phyloP scores from a whole-genome alignment of 192 early-diverging fungal genomes.

The Jimgerdemannia lactiflua region DNA sequence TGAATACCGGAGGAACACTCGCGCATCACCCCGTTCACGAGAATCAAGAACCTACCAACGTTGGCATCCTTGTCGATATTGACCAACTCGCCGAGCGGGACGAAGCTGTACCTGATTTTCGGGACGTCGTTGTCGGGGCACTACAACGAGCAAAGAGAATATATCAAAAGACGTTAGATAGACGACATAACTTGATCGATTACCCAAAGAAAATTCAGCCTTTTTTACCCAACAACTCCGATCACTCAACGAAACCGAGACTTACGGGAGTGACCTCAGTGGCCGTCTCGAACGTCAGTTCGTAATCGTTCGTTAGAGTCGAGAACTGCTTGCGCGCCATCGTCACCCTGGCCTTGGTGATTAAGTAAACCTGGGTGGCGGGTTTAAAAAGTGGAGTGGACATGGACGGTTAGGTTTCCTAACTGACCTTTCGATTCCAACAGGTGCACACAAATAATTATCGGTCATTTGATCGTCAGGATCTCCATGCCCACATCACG shows the following conservation, averaged over 20 bases:
- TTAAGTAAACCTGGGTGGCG: conserved; percentile 60
- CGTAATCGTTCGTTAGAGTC: conserved; percentile 88
- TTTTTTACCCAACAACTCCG: too few species aligned
- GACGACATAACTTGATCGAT: background rate
- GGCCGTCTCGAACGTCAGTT: conserved; percentile 75
- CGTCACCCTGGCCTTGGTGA: conserved; percentile 79
- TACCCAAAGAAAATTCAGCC: background rate
- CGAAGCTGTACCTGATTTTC: conserved; percentile 59
- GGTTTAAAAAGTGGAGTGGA: background rate
- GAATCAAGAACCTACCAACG: conserved; percentile 46
- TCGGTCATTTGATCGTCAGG: too few species aligned
- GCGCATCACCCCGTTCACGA: background rate
- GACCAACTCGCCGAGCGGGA: conserved; percentile 62
- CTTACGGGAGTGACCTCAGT: conserved; percentile 58
- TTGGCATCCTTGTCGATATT: conserved; percentile 66
- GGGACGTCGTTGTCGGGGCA: conserved; percentile 52
- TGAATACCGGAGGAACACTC: background rate
- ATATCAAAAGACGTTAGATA: too few species aligned
- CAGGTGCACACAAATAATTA: too few species aligned
- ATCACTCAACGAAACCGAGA: background rate
- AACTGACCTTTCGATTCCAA: too few species aligned
- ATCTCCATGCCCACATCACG: background rate
- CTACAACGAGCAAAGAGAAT: conserved; percentile 24
- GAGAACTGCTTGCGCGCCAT: conserved; percentile 84
- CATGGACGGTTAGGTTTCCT: too few species aligned